Evolutionary conservation across 1,139 yeast species (phyloP).

Genomic region (Pichia cactophila): DNA sequence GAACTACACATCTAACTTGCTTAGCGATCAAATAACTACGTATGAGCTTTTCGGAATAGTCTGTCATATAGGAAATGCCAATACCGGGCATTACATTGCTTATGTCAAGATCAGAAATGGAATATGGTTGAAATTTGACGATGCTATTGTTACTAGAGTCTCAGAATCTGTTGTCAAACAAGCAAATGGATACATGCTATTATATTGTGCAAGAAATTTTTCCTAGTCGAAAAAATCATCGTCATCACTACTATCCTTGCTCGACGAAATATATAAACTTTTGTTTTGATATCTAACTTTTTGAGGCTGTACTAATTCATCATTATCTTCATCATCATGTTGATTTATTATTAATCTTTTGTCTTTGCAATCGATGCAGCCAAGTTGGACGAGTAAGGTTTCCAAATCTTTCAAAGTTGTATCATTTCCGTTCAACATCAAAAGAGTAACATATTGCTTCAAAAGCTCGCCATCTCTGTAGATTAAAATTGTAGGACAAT

Average conservation of each 20-base stretch:
- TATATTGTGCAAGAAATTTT: constrained; percentile 54
- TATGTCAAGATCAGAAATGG: constrained; percentile 65
- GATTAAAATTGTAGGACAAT: constrained; percentile 84
- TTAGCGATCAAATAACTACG: constrained; percentile 12
- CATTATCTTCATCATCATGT: constrained; percentile 54
- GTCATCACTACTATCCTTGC: constrained; percentile 22
- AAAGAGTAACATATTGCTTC: constrained; percentile 71
- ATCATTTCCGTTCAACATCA: constrained; percentile 78
- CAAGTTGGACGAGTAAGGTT: constrained; percentile 52
- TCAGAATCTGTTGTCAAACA: constrained; percentile 56
- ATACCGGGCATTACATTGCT: constrained; percentile 91
- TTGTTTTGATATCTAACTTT: constrained; percentile 49
- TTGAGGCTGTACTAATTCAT: constrained; percentile 24
- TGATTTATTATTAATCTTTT: constrained; percentile 57
- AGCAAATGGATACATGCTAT: constrained; percentile 71
- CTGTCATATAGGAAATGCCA: constrained; percentile 84
- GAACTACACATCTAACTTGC: constrained; percentile 40
- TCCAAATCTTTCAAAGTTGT: constrained; percentile 66
- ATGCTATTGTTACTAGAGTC: constrained; percentile 70
- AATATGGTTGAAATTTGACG: constrained; percentile 86
- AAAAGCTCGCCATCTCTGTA: constrained; percentile 70
- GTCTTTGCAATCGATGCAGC: constrained; percentile 61
- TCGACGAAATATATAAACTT: constrained; percentile 34
- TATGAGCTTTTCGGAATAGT: constrained; percentile 79
- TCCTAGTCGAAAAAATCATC: constrained; percentile 38